Percentiles rank a stretch among this genome's conserved stretches.
phyloP scores from a whole-genome alignment of 2,329 filamentous ascomycete genomes.

The Aspergillus melleus region DNA sequence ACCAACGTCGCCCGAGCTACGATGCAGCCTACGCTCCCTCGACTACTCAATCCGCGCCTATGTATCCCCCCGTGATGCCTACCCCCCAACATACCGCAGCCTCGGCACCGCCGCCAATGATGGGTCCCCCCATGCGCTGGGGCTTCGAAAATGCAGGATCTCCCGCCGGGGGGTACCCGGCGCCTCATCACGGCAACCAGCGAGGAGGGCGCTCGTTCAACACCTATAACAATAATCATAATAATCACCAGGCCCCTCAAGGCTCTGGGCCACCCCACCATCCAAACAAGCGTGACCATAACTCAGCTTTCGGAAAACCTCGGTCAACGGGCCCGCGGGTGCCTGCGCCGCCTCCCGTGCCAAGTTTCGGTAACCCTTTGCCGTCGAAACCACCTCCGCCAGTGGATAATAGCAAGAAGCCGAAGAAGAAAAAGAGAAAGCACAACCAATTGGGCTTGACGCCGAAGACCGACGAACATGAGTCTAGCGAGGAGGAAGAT shows the following conservation, averaged over 20 bases:
- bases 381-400: constrained; percentile 44
- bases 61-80: constrained; percentile 20
- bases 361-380: constrained; percentile 46
- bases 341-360: constrained; percentile 45
- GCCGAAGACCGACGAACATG: constrained; percentile 45
- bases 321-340: constrained; percentile 29
- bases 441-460: constrained; percentile 51
- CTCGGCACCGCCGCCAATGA: constrained; percentile 41
- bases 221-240: constrained; percentile 11
- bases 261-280: constrained; percentile 22
- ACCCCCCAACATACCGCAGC: constrained; percentile 25
- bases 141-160: constrained; percentile 52
- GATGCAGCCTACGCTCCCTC: constrained; percentile 24
- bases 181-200: constrained; percentile 31
- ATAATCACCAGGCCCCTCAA: constrained; percentile 15
- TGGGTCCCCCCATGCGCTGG: constrained; percentile 58
- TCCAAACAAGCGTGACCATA: constrained; percentile 38
- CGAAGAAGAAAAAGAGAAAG: constrained; percentile 44
- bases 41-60: constrained; percentile 23
- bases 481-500: constrained; percentile 49
- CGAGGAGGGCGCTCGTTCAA: constrained; percentile 26
- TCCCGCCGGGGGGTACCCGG: constrained; percentile 49
- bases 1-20: constrained; percentile 29
- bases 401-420: constrained; percentile 34
- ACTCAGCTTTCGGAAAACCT: constrained; percentile 38